Evolutionary conservation across 1,284 basidiomycete genomes (phyloP), one percentile per base, ranked within the genome.

Genomic region (Apiotrichum mycotoxinovorans): DNA sequence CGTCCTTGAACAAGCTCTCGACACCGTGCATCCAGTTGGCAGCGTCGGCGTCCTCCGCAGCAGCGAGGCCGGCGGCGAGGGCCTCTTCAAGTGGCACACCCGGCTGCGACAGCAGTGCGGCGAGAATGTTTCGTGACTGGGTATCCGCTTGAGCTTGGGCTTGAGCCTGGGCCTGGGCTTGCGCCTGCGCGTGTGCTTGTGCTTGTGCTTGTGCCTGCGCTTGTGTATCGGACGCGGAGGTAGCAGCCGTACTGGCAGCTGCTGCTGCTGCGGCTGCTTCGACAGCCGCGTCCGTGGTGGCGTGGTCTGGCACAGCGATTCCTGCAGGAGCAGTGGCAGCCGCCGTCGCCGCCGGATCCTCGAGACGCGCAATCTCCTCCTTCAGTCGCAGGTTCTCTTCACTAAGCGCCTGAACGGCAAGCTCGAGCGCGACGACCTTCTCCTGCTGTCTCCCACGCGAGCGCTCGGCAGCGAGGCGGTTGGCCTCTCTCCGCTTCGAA

Each of bases 381-480:
- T 68, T 69, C 40, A 76, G 59, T 17, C 62, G 54, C n/a, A 65
- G 48, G 59, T 76, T 74, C 60, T 78, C 76, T 34, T 72, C 69
- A 10, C 52, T 57, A 17, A 76, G 50, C 0, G 58, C 56, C 46
- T 68, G 65, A 11, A 67, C 63, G 0, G 72, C 69, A 25, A 64
- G 61, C 33, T 75, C 69, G 4, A 78, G 60, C 2, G 68, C 68
- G 1, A 57, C 57, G 11, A 62, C 58, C 55, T 72, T 71, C 44
- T 75, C 72, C 11, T 65, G 59, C 43, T 69, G 67, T 11, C 76
- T 61, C 0, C 62, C 60, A 7, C 76, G 64, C 2, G 70, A 73
- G 18, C 75, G 66, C 56, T 76, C 74, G 8, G 76, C 76, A 2
- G 76, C 76, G 4, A 76, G 64, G 30, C 76, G 68, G 48, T 78